Percentiles rank a stretch among this genome's conserved stretches.
phyloP scores from a whole-genome alignment of 78 protist species.

The Chrysochromulina parva region DNA sequence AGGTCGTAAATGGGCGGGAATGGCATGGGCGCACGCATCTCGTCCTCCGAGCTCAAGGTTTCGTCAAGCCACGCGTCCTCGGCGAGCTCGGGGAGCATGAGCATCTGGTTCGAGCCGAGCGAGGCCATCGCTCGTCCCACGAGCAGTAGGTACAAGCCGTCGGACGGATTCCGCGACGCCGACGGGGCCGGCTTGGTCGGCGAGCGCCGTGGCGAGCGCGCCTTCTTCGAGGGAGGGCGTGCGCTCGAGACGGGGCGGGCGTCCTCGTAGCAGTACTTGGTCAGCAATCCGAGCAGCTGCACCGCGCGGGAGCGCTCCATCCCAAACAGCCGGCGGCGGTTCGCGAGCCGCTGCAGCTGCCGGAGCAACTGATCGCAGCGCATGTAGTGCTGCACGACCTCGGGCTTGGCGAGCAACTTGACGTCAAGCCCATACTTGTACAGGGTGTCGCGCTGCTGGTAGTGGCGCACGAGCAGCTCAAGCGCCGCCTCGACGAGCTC shows the following conservation, averaged over 20 bases:
- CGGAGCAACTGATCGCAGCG: background rate
- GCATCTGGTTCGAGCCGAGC: background rate
- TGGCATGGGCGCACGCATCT: background rate
- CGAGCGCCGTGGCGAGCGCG: background rate
- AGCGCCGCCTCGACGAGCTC: background rate
- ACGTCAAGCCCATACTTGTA: background rate
- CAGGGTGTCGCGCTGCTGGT: background rate
- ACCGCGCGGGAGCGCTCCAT: background rate
- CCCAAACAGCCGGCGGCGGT: background rate
- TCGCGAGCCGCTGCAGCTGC: background rate
- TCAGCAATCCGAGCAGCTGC: background rate
- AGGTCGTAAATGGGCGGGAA: too few relatives aligned
- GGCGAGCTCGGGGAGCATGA: background rate
- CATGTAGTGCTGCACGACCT: background rate
- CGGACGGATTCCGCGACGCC: background rate
- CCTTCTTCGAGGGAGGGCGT: background rate
- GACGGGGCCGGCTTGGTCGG: too few relatives aligned
- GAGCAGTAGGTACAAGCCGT: background rate
- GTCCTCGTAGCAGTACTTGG: background rate
- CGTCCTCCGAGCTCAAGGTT: too few relatives aligned
- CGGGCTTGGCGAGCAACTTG: background rate
- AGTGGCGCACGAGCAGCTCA: background rate
- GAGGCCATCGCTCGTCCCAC: background rate
- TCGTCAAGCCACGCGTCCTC: too few relatives aligned
- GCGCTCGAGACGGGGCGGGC: background rate